Conservation (phyloP, 2,329 filamentous ascomycete genomes). For the Alternaria postmessia region DNA sequence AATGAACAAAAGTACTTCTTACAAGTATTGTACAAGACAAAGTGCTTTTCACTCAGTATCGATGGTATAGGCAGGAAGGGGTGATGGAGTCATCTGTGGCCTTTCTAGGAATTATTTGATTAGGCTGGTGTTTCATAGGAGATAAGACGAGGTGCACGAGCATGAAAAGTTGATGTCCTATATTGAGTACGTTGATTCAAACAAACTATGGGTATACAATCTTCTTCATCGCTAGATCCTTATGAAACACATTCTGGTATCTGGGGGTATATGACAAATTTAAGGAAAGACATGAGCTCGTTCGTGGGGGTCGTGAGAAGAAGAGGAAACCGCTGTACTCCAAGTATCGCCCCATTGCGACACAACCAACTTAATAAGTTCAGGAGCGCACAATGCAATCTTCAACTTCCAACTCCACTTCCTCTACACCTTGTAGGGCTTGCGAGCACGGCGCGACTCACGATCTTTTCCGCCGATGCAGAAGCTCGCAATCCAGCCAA, state of each 20-base stretch:
- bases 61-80: not conserved
- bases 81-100: not conserved
- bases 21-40: not conserved
- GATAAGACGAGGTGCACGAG: not conserved
- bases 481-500: conserved; percentile 42
- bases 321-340: not conserved
- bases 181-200: not conserved
- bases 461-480: conserved; percentile 29
- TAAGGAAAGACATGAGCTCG: conserved; percentile 1
- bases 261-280: conserved; percentile 10
- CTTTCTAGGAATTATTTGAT: not conserved
- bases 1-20: not conserved
- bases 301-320: not conserved
- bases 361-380: not conserved
- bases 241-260: not conserved
- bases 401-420: not conserved
- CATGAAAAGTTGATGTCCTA: not conserved
- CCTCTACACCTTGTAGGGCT: not conserved
- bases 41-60: not conserved
- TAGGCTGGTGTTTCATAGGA: not conserved
- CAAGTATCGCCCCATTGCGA: not conserved
- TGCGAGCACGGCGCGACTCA: not conserved
- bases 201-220: not conserved
- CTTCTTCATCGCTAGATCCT: not conserved
- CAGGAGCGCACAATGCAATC: not conserved